Evolutionary conservation across 1,284 basidiomycete species (phyloP).

Genomic region (Pseudozyma flocculosa): DNA sequence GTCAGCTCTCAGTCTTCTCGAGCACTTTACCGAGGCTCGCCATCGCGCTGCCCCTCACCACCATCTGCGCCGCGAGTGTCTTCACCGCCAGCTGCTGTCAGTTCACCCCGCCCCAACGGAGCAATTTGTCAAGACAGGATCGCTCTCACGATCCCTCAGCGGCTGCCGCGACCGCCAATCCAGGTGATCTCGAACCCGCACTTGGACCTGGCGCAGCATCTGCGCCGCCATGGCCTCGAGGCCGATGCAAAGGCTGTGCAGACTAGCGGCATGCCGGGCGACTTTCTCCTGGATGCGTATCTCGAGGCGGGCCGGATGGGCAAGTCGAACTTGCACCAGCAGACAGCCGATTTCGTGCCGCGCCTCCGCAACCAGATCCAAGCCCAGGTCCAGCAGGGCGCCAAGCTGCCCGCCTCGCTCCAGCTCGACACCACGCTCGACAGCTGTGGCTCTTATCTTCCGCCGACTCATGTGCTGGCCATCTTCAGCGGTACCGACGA

Average conservation of each 20-base stretch:
- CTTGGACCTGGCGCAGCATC: conserved; percentile 22
- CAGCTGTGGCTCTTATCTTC: conserved; percentile 3
- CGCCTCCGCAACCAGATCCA: conserved; percentile 9
- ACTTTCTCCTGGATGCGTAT: conserved; percentile 20
- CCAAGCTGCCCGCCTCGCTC: conserved; percentile 10
- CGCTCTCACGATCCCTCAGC: conserved; percentile 26
- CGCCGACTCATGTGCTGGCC: conserved; percentile 28
- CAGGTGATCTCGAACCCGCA: conserved; percentile 25
- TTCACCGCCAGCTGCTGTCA: too few relatives aligned
- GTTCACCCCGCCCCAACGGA: too few relatives aligned
- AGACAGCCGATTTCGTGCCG: conserved; percentile 19
- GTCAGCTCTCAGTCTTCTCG: too few relatives aligned
- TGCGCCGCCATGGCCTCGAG: conserved; percentile 24
- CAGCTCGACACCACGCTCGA: conserved; percentile 14
- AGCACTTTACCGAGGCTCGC: too few relatives aligned
- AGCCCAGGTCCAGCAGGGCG: conserved; percentile 4
- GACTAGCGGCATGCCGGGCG: conserved; percentile 9
- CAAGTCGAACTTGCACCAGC: conserved; percentile 24
- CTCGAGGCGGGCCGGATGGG: conserved; percentile 18
- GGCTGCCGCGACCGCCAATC: conserved; percentile 18
- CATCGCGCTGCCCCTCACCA: too few relatives aligned
- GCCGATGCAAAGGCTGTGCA: conserved; percentile 15
- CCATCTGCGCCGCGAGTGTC: too few relatives aligned
- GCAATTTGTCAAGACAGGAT: too few relatives aligned
- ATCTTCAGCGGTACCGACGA: conserved; percentile 18